Evolutionary conservation across 139 green algal species (phyloP), one percentile per base, ranked within the genome.

Genomic region (Bryopsis sp.): DNA sequence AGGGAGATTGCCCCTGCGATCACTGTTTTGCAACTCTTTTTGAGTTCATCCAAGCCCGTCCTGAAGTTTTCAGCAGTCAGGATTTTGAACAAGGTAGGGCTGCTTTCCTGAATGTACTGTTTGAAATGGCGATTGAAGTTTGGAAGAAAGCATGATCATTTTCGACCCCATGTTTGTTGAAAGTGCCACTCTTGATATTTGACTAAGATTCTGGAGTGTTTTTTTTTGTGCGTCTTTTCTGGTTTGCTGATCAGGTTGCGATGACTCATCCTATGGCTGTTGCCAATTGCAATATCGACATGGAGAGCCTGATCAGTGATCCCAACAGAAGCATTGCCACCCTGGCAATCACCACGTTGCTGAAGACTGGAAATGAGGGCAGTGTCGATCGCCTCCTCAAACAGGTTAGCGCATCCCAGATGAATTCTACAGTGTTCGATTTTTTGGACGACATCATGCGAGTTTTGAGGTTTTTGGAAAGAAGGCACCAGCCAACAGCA

Each of bases 221-320:
- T 26, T 57, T 26, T 24, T 22, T 24, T 57, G 22, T 57, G 22
- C 47, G 24, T 26, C 22, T 38, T 48, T 22, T 67, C 46, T 5
- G 3, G n/a, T n/a, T 67, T 22, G 36, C 32, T 2, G 0, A 36
- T 36, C 81, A 80, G 71, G 90, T 98, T 37, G 93, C 93, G 0
- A 95, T 98, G 89, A 92, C 78, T 26, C 85, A 98, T 77, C 94
- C 94, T 11, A 72, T 88, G 39, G 85, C 90, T 0, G 90, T 99
- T 2, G 92, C 92, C 34, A 93, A 91, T 74, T 99, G 95, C 89
- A 99, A 99, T 86, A 95, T 98, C 46, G 94, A 99, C 85, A 96
- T 99, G 93, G 94, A 99, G 87, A 81, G 68, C 8, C 79, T 99
- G 11, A 98, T 99, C 68, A 82, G 75, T 5, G 94, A 99, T 77